phyloP scores from a whole-genome alignment of 106 monocot species.

The Dioscorea alata region DNA sequence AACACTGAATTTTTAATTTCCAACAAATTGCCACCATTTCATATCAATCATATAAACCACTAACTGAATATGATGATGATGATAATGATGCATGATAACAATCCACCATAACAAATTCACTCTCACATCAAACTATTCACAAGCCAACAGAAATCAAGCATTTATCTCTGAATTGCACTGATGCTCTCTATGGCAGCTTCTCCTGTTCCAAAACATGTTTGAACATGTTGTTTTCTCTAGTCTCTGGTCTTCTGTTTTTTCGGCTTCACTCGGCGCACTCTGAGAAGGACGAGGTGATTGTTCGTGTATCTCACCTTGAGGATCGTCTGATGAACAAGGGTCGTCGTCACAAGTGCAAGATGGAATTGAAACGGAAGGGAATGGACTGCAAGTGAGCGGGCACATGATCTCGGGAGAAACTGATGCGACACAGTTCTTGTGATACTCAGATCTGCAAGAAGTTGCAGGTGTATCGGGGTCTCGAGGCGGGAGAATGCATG shows the following conservation, averaged over 20 bases:
- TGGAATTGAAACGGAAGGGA: constrained; percentile 54
- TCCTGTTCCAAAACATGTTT: constrained; percentile 65
- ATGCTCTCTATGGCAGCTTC: constrained; percentile 89
- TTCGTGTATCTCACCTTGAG: constrained; percentile 22
- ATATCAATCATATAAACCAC: not conserved
- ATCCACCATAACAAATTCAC: not conserved
- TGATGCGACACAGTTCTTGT: constrained; percentile 28
- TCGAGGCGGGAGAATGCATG: constrained; percentile 55
- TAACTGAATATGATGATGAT: not conserved
- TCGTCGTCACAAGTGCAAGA: constrained; percentile 43
- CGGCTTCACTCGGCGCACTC: constrained; percentile 16
- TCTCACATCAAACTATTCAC: not conserved
- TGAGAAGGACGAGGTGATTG: constrained; percentile 39
- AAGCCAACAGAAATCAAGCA: constrained; percentile 22
- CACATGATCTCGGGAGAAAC: constrained; percentile 56
- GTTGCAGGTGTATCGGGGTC: constrained; percentile 8
- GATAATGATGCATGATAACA: not conserved
- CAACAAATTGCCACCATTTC: not conserved
- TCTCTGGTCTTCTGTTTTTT: constrained; percentile 38
- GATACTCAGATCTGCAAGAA: constrained; percentile 27
- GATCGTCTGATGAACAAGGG: constrained; percentile 25
- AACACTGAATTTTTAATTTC: not conserved
- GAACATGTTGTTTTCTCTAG: constrained; percentile 69
- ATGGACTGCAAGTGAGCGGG: constrained; percentile 70
- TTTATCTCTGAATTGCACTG: constrained; percentile 91